Percentiles rank a stretch among this genome's conserved stretches.
Conservation (phyloP, 345 rosid species). For the Rhizophora mangle region DNA sequence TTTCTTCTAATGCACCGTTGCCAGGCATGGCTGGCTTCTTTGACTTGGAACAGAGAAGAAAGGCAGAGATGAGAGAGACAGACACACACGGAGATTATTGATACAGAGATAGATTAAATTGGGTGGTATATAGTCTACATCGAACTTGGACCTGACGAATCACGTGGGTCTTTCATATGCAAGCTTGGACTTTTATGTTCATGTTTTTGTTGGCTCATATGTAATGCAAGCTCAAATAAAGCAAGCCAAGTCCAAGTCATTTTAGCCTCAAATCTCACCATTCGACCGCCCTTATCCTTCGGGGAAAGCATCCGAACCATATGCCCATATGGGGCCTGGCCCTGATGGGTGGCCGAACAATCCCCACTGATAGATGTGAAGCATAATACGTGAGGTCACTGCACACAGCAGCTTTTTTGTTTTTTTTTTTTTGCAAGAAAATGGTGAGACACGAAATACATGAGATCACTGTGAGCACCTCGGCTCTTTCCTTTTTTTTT, state of each 20-base stretch:
- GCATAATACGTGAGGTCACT: not conserved
- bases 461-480: not conserved
- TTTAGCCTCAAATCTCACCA: too few relatives aligned
- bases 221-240: too few relatives aligned
- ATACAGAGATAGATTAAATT: not conserved
- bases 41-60: not conserved
- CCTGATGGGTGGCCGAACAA: not conserved
- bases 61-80: not conserved
- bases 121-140: not conserved
- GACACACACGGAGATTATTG: not conserved
- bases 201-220: too few relatives aligned
- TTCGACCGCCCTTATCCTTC: too few relatives aligned
- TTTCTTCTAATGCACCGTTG: slow-evolving; percentile 24
- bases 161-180: not conserved
- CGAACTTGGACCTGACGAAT: not conserved
- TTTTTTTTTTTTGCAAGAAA: too few relatives aligned
- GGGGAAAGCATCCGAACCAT: too few relatives aligned
- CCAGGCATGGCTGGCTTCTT: not conserved
- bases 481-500: too few relatives aligned
- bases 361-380: not conserved
- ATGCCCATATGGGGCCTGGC: not conserved
- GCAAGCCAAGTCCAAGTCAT: too few relatives aligned
- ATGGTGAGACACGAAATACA: too few relatives aligned
- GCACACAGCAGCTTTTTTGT: not conserved
- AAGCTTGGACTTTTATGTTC: too few relatives aligned